Base-by-base conservation (phyloP, 1,284 basidiomycete species). In the Microbotryum intermedium region DNA sequence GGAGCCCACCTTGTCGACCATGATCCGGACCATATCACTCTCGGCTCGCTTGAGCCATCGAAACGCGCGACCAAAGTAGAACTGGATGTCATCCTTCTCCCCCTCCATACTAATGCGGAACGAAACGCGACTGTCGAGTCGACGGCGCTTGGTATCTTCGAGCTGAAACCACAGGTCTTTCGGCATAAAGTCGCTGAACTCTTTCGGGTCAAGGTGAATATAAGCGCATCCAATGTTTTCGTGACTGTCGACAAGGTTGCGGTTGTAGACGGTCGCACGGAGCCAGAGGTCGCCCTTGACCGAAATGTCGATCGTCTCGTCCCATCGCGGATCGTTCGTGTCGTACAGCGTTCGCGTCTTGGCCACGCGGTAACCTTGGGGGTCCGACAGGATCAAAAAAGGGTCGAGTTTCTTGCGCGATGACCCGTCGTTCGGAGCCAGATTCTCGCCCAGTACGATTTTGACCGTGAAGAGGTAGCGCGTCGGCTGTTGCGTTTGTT, bases 331-430 rank as follows among this genome's bases (percentile, higher is more conserved):
- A 71, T 83, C 84, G 30, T 87, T 75, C 4, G 86, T 85, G 75
- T 97, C 93, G 73, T 97, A 95, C 53, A 98, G 90, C 23, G 93
- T 97, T 53, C 95, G 80, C 10, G 93, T 98, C 78, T 97, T 97
- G 39, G 90, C 93, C 47, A 95, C 77, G 23, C 92, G 84, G 70
- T 85, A 85, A 1, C 95, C 94, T 26, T 84, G 83, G 72, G 94
- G 89, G 70, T 98, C 92, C 69, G 90, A 94, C 30, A 99, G 79
- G 23, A 92, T 97, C 29, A 95, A 86, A 70, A 97, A 97, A 0
- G 91, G 89, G 75, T 97, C 93, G 64, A 91, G 74, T 70, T 79
- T 84, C 18, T 84, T 80, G 81, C 83, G 20, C 83, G 83, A 66
- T 20, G 80, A 85, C 58, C 82, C 83, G 68, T 92, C 89, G 46